Conservation (phyloP, 768 basidiomycete species). For the Rhodosporidiobolus odoratus region DNA sequence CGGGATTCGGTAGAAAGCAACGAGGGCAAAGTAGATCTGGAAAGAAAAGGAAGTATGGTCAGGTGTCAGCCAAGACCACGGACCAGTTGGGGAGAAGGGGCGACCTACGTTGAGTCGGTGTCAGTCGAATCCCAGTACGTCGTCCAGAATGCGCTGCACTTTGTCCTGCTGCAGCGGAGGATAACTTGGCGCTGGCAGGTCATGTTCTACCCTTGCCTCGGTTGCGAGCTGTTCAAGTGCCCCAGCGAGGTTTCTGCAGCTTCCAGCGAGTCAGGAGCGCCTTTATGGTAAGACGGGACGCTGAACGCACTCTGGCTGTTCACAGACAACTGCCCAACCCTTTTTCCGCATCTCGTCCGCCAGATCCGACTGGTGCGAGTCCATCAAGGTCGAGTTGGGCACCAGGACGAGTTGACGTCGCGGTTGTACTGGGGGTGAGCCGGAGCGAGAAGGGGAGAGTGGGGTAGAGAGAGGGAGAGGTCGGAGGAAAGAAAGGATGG, state of each 20-base stretch:
- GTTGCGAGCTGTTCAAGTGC: neutral
- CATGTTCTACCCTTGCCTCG: neutral
- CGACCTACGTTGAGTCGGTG: no score
- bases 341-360: constrained; percentile 57
- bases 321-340: constrained; percentile 31
- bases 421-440: constrained; percentile 44
- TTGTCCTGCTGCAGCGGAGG: constrained; percentile 5
- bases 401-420: constrained; percentile 78
- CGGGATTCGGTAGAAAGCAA: no score
- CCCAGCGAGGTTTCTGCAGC: neutral
- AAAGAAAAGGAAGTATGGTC: neutral
- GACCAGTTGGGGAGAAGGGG: neutral
- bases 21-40: no score
- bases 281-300: no score
- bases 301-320: constrained; percentile 9
- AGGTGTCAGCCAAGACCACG: neutral
- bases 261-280: neutral
- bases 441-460: neutral
- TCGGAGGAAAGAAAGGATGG: constrained; percentile 57
- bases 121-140: constrained; percentile 22
- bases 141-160: constrained; percentile 22
- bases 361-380: constrained; percentile 90
- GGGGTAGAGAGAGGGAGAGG: neutral
- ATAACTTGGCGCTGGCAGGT: neutral
- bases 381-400: constrained; percentile 78